A percentile compares a stretch with the other conserved stretches of the same genome.
Evolutionary conservation across 2,329 filamentous ascomycete genomes (phyloP).

Genomic region (Aspergillus sp.): DNA sequence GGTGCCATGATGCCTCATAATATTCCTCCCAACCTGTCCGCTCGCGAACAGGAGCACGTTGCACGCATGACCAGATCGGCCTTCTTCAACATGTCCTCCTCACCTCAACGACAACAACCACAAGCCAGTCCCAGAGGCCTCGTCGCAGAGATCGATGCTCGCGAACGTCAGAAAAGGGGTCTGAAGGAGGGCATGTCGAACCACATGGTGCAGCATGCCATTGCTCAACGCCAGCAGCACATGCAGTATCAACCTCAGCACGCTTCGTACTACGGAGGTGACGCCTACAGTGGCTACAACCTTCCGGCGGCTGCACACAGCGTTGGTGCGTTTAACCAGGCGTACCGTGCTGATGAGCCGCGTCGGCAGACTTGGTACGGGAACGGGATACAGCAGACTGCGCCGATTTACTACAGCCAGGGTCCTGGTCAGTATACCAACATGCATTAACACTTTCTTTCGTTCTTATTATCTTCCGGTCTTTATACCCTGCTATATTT

Average conservation of each 20-base stretch:
- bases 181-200: constrained; percentile 64
- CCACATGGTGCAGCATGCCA: constrained; percentile 66
- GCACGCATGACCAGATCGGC: constrained; percentile 73
- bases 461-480: no score
- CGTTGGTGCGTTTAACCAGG: constrained; percentile 30
- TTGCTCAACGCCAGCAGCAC: constrained; percentile 59
- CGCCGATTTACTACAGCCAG: constrained; percentile 21
- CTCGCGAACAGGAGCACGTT: constrained; percentile 83
- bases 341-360: constrained; percentile 22
- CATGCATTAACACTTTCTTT: neutral
- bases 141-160: constrained; percentile 69
- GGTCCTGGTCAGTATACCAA: constrained; percentile 20
- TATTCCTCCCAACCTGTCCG: constrained; percentile 60
- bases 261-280: constrained; percentile 8
- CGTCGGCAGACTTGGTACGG: constrained; percentile 30
- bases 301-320: constrained; percentile 30
- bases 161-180: constrained; percentile 69
- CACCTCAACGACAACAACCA: constrained; percentile 46
- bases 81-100: constrained; percentile 59
- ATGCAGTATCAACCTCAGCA: constrained; percentile 38
- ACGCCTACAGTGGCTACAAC: constrained; percentile 23
- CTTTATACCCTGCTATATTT: no score
- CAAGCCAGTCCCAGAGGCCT: constrained; percentile 53
- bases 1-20: constrained; percentile 46
- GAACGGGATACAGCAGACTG: constrained; percentile 15